Conservation (phyloP, 163 green algal genomes). For the Trebouxiophyceae sp. region DNA sequence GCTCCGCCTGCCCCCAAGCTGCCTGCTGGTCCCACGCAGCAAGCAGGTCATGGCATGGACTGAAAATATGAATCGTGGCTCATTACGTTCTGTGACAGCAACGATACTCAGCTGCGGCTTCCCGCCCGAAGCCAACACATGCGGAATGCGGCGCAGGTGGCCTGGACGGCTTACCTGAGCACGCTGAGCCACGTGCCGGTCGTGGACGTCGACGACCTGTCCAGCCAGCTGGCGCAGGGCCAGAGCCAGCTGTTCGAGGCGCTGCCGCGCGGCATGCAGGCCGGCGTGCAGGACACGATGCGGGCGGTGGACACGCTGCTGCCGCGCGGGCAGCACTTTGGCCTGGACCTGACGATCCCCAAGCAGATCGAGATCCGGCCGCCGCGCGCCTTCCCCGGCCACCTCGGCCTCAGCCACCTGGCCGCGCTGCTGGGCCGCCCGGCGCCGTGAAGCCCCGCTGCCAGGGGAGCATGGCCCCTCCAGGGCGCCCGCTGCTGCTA, state of each 20-base stretch:
- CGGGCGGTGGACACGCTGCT: background rate
- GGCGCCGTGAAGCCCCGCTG: no score
- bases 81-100: background rate
- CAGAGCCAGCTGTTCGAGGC: background rate
- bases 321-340: background rate
- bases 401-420: background rate
- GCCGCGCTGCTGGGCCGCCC: no score
- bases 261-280: background rate
- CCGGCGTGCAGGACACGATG: background rate
- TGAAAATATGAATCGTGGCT: background rate
- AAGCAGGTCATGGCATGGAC: background rate
- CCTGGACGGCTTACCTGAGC: conserved; percentile 28
- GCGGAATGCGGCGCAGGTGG: no score
- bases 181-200: conserved; percentile 5
- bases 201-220: background rate
- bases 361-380: background rate
- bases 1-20: no score
- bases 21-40: background rate
- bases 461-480: no score
- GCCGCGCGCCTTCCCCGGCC: background rate
- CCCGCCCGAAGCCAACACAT: no score
- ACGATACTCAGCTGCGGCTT: no score
- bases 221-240: background rate
- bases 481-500: no score
- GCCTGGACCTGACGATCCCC: background rate